Evolutionary conservation across 2,329 filamentous ascomycete genomes (phyloP), one percentile per base, ranked within the genome.

Genomic region (Dothistroma septosporum): DNA sequence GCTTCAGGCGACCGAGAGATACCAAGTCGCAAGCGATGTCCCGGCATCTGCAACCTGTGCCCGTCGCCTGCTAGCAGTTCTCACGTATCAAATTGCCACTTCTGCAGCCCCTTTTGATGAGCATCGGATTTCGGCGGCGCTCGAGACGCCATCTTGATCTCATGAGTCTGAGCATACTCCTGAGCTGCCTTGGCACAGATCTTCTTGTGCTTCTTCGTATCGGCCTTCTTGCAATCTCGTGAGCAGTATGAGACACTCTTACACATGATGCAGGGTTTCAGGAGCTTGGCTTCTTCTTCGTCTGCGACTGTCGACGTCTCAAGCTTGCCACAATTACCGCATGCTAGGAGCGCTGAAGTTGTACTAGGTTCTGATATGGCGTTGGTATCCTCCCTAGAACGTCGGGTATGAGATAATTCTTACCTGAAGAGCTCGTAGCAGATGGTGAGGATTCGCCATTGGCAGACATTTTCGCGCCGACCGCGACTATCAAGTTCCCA

Each of bases 201-300:
- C 61, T 76, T 76, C 69, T 77, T 77, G 66, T 77, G 76, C 47
- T 69, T 63, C 59, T 76, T 77, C 63, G 72, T 69, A 37, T 73
- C 66, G 22, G 73, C 72, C 63, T 77, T 77, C 59, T 75, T 75
- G 67, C 75, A 77, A 32, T 77, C 74, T 22, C 76, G 74, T 8
- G 69, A 73, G 66, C 76, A 77, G 65, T 77, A 77, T 7, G 62
- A 57, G 14, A 73, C 70, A 56, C 70, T 75, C 60, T 77, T 74
- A 63, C 76, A 77, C 58, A 74, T 73, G 19, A 68, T 71, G 65
- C 76, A 77, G 49, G 73, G 69, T 60, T 75, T 76, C 35, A 76
- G 68, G 9, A 58, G 58, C 16, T 55, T 31, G 1, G 57, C 46
- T 22, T 58, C 58, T 37, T 35, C 28, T 24, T 59, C 59, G 22